These are phyloP conservation scores for Rhodotorula graminis DNA, from an alignment of 768 basidiomycete genomes.

Conservation along the genomic window DNA sequence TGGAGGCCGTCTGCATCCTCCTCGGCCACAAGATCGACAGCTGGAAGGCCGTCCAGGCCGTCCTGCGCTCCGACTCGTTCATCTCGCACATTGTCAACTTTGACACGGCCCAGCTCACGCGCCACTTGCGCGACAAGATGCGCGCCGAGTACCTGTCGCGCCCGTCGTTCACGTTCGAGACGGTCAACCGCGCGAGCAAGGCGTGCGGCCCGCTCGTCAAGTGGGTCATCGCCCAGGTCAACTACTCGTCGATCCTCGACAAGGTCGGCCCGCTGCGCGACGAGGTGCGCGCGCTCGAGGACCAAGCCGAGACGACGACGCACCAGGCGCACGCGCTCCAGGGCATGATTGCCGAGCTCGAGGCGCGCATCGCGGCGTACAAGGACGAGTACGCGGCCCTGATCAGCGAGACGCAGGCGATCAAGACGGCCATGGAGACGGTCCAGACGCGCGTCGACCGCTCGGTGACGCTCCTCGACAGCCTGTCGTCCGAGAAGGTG, in stretches of 20 bases:
- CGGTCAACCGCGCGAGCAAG: slow-evolving; percentile 86
- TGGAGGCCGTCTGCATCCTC: slow-evolving; percentile 96
- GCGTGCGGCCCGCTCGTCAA: slow-evolving; percentile 97
- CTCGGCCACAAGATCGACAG: slow-evolving; percentile 94
- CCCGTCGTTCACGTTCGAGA: slow-evolving; percentile 89
- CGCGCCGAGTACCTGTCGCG: slow-evolving; percentile 86
- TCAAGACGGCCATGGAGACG: slow-evolving; percentile 95
- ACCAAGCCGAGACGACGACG: slow-evolving; percentile 89
- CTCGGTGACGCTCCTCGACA: slow-evolving; percentile 89
- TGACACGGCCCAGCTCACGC: slow-evolving; percentile 86
- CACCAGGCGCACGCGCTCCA: slow-evolving; percentile 85
- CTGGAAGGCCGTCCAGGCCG: slow-evolving; percentile 91
- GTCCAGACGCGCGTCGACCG: slow-evolving; percentile 96
- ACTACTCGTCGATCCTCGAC: slow-evolving; percentile 94
- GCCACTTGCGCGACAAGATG: slow-evolving; percentile 79
- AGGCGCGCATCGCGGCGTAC: slow-evolving; percentile 84
- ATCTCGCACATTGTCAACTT: slow-evolving; percentile 93
- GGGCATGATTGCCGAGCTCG: slow-evolving; percentile 84
- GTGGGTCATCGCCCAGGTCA: slow-evolving; percentile 95
- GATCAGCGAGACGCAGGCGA: slow-evolving; percentile 93
- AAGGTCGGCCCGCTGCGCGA: slow-evolving; percentile 92
- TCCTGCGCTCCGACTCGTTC: slow-evolving; percentile 95
- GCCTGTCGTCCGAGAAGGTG: slow-evolving; percentile 85
- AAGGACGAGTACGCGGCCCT: slow-evolving; percentile 96
- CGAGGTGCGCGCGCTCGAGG: slow-evolving; percentile 88